phyloP scores from a whole-genome alignment of 345 rosid genomes.

The Syzygium jambos region DNA sequence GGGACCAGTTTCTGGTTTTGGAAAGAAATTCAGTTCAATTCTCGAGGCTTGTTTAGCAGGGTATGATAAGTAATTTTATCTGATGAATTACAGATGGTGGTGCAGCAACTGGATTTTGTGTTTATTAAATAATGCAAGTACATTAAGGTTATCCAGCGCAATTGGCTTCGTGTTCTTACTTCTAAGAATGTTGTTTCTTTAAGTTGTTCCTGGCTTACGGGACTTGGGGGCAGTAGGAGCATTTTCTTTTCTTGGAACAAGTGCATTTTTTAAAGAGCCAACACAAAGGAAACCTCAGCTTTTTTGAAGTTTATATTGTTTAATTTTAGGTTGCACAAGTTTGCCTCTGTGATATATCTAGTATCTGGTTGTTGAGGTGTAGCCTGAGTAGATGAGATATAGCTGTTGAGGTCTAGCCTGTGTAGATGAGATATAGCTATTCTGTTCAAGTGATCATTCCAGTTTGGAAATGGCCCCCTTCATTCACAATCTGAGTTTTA shows the following conservation, averaged over 20 bases:
- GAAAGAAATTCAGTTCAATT: constrained; percentile 54
- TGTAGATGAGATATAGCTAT: background rate
- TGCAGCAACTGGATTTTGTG: background rate
- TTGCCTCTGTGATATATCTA: background rate
- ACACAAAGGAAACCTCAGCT: background rate
- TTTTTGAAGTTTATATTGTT: background rate
- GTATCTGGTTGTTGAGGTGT: background rate
- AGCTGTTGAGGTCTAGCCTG: background rate
- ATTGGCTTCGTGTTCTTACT: background rate
- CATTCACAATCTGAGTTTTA: background rate
- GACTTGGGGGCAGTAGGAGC: background rate
- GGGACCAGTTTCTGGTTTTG: constrained; percentile 56
- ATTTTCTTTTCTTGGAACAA: background rate
- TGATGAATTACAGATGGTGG: background rate
- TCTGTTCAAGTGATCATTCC: background rate
- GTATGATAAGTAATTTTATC: constrained; percentile 27
- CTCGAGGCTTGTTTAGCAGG: constrained; percentile 47
- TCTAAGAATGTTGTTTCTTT: background rate
- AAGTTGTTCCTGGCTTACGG: background rate
- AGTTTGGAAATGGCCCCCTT: background rate
- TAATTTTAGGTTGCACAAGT: background rate
- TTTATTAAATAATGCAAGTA: background rate
- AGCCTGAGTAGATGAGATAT: background rate
- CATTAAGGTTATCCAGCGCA: background rate
- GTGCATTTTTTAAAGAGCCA: rapidly evolving